Evolutionary conservation across 1,139 yeast genomes (phyloP).

Genomic region (Blastobotrys elegans): DNA sequence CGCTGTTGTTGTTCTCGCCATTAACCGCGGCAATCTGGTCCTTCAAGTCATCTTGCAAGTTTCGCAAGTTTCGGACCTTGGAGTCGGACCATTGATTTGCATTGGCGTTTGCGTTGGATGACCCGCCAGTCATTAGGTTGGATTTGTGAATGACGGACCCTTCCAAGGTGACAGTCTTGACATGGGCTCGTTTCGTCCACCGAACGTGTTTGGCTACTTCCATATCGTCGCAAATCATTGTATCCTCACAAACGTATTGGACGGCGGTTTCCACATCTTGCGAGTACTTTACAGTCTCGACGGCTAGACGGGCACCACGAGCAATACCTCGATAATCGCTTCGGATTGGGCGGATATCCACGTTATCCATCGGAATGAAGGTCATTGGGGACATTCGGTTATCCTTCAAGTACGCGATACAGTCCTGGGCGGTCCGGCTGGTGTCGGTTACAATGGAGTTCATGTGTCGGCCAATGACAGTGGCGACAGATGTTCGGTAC

Average conservation of each 20-base stretch:
- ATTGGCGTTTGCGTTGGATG: conserved; percentile 33
- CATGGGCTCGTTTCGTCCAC: conserved; percentile 59
- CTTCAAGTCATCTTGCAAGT: conserved; percentile 56
- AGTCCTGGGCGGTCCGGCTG: conserved; percentile 68
- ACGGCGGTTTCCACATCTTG: conserved; percentile 70
- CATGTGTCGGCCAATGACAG: conserved; percentile 71
- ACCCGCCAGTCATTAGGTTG: conserved; percentile 92
- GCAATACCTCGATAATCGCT: conserved; percentile 53
- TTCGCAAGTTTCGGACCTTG: conserved; percentile 55
- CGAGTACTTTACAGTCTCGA: conserved; percentile 69
- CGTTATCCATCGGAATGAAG: conserved; percentile 82
- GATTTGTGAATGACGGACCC: conserved; percentile 83
- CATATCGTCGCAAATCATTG: conserved; percentile 73
- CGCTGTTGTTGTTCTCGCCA: conserved; percentile 46
- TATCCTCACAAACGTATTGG: conserved; percentile 72
- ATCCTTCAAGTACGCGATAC: conserved; percentile 78
- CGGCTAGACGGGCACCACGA: conserved; percentile 50
- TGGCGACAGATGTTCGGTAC: conserved; percentile 71
- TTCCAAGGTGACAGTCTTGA: conserved; percentile 72
- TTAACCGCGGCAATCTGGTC: conserved; percentile 50
- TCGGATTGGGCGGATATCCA: conserved; percentile 57
- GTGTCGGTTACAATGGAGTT: conserved; percentile 84
- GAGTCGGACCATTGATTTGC: conserved; percentile 66
- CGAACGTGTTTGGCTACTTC: conserved; percentile 65
- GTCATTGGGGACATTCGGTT: conserved; percentile 83